These are phyloP conservation scores for Peronosclerospora sorghi DNA, from an alignment of 352 stramenopile genomes.

Conservation along the genomic window DNA sequence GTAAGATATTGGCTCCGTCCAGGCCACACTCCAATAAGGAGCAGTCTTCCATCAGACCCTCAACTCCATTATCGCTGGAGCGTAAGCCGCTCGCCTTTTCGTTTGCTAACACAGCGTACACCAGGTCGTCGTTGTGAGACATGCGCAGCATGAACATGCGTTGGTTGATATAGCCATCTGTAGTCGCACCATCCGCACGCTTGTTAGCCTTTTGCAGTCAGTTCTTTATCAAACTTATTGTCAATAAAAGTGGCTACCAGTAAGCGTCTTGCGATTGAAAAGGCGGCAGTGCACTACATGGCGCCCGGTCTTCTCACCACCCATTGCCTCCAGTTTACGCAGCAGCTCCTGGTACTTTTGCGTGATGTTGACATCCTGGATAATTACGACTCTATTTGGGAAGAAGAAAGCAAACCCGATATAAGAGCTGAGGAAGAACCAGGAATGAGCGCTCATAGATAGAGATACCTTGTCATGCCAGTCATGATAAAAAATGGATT, in stretches of 20 bases:
- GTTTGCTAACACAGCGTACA: conserved; percentile 78
- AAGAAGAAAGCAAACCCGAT: background rate
- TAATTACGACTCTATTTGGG: conserved; percentile 53
- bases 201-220: background rate
- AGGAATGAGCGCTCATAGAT: background rate
- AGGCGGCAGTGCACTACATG: conserved; percentile 82
- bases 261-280: conserved; percentile 76
- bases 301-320: conserved; percentile 62
- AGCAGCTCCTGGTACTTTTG: conserved; percentile 82
- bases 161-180: conserved; percentile 77
- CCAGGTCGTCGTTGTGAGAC: conserved; percentile 79
- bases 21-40: conserved; percentile 75
- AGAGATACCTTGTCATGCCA: conserved; percentile 60
- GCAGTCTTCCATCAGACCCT: conserved; percentile 62
- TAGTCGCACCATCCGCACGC: background rate
- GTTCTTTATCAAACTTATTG: background rate
- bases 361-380: conserved; percentile 70
- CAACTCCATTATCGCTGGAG: conserved; percentile 63
- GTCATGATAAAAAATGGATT: conserved; percentile 23
- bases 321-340: conserved; percentile 75
- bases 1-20: conserved; percentile 75
- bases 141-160: conserved; percentile 87
- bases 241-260: conserved; percentile 19
- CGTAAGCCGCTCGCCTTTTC: conserved; percentile 47
- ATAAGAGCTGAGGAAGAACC: background rate